Evolutionary conservation across 2,329 filamentous ascomycete genomes (phyloP), one percentile per base, ranked within the genome.

Genomic region (Arthrinium puccinioides): DNA sequence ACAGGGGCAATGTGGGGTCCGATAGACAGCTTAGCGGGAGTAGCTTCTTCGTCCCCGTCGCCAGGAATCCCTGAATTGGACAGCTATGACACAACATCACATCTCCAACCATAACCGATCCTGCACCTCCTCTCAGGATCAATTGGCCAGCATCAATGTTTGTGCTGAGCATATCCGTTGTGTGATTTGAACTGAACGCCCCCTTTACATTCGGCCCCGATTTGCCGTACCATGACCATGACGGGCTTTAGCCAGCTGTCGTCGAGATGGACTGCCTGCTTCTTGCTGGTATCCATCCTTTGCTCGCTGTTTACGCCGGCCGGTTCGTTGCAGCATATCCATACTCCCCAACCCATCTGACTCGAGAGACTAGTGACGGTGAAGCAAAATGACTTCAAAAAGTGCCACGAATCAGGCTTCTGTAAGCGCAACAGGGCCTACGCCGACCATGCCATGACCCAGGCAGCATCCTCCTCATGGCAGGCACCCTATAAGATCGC

Each of bases 301-400:
- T 68, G 71, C 51, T 77, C 69, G 50, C 59, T 87, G 21, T 62
- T 85, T 48, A 71, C 72, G 33, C 76, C 80, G 54, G 74, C 75
- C 64, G 70, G 84, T 86, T 68, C 59, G 76, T 46, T 25, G 37
- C 35, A 10, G 5, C 15, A 6, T 4, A 11, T 29, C 6, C n/a
- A 16, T 21, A 18, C 8, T 34, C 13, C 16, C 25, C 15, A 29
- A 37, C 21, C 19, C 18, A 32, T 14, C 29, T 30, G 35, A 32
- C 32, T 21, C 42, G 44, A 41, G 42, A 40, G 9, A 7, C 21
- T 49, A 94, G 88, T 76, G 47, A 72, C 77, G 52, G 92, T 98
- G 36, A 98, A 98, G 67, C 84, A 95, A 57, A 81, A 95, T 53
- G 89, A 94, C 61, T 98, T 97, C 74, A 98, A 97, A 59, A 95